Evolutionary conservation across 441 rosid species (phyloP).

Genomic region (Jatropha multifida): DNA sequence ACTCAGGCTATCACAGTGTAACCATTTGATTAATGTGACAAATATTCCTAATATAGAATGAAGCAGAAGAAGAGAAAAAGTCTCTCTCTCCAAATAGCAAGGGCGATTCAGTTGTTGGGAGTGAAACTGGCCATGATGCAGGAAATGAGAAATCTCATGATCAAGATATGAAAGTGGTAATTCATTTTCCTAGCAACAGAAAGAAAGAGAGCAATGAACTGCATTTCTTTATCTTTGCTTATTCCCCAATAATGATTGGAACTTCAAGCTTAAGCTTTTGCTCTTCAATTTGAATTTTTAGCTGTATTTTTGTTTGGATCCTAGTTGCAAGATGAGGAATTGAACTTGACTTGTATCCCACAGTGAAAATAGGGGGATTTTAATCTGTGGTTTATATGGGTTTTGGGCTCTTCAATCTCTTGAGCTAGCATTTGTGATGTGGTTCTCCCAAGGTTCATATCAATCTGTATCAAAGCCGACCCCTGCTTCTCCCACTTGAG

Average conservation of each 20-base stretch:
- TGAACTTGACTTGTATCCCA: too few species aligned
- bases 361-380: too few species aligned
- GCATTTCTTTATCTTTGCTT: background rate
- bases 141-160: conserved; percentile 37
- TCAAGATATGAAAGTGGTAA: conserved; percentile 41
- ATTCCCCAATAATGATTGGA: background rate
- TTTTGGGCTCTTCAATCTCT: too few species aligned
- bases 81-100: conserved; percentile 35
- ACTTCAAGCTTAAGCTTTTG: conserved; percentile 1
- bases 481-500: too few species aligned
- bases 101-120: conserved; percentile 39
- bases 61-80: conserved; percentile 32
- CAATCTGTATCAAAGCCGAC: too few species aligned
- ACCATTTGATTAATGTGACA: conserved; percentile 8
- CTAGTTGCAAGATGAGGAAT: too few species aligned
- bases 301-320: background rate
- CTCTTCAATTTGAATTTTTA: background rate
- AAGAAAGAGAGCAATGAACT: background rate
- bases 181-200: conserved; percentile 2
- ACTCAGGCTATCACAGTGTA: conserved; percentile 5
- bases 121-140: conserved; percentile 40
- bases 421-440: too few species aligned
- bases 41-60: conserved; percentile 41
- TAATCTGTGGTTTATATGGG: too few species aligned
- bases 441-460: too few species aligned